Percentiles rank a stretch among this genome's conserved stretches.
Evolutionary conservation across 805 yeast species (phyloP).

Genomic region (Isabelozyma rhagii): DNA sequence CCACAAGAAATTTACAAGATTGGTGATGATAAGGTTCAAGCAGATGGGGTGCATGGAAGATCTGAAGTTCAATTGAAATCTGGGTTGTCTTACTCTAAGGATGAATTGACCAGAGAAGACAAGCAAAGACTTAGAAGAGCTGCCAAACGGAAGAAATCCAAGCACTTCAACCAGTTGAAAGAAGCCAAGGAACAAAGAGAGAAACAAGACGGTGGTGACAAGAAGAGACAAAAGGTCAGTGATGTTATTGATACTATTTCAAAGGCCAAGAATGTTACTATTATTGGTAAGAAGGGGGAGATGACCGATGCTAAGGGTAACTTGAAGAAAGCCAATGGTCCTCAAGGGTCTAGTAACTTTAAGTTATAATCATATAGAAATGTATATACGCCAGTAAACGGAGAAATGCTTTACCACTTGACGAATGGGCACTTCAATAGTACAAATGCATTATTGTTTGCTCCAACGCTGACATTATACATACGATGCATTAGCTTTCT

Average conservation of each 20-base stretch:
- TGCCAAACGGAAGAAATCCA: constrained; percentile 74
- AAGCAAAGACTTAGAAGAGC: constrained; percentile 85
- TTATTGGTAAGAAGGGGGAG: constrained; percentile 74
- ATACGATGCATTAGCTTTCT: no score
- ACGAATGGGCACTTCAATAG: no score
- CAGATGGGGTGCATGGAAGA: constrained; percentile 28
- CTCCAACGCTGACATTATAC: no score
- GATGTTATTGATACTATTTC: constrained; percentile 67
- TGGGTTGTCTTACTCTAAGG: constrained; percentile 77
- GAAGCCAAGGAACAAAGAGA: constrained; percentile 24
- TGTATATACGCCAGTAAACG: neutral
- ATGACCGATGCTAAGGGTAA: constrained; percentile 72
- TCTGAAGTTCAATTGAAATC: constrained; percentile 66
- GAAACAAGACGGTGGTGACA: constrained; percentile 23
- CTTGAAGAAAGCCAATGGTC: constrained; percentile 42
- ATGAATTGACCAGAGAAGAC: constrained; percentile 80
- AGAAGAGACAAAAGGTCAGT: constrained; percentile 54
- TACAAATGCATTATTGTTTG: no score
- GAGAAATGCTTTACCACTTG: no score
- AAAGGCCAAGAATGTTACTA: constrained; percentile 72
- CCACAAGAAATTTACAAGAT: constrained; percentile 88
- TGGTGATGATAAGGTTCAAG: constrained; percentile 35
- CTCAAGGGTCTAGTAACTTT: constrained; percentile 25
- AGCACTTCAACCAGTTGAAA: constrained; percentile 40
- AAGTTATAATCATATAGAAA: constrained; percentile 13